Conservation (phyloP, 1,284 basidiomycete genomes). For the Microbotryum intermedium region DNA sequence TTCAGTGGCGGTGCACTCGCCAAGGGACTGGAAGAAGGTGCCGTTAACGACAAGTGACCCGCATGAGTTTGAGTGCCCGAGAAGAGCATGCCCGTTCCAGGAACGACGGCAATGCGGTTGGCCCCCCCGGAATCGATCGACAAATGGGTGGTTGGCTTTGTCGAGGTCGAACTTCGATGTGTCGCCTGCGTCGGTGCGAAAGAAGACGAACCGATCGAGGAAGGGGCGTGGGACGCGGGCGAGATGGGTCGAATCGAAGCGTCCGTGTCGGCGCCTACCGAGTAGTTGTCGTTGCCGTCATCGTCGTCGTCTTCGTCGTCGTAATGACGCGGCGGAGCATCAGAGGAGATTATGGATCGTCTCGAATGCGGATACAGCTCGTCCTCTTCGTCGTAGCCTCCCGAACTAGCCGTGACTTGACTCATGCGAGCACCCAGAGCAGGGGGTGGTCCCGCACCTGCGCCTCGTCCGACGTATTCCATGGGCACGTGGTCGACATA, state of each 20-base stretch:
- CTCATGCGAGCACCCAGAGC: not conserved
- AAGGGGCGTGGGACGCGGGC: slow-evolving; percentile 26
- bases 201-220: slow-evolving; percentile 17
- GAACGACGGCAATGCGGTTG: slow-evolving; percentile 46
- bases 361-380: not conserved
- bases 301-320: not conserved
- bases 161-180: slow-evolving; percentile 52
- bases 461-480: no score
- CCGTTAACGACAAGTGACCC: not conserved
- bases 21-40: slow-evolving; percentile 4
- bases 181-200: slow-evolving; percentile 26
- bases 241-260: slow-evolving; percentile 30
- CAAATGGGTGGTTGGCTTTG: slow-evolving; percentile 87
- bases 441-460: no score
- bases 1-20: slow-evolving; percentile 41
- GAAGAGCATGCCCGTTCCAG: slow-evolving; percentile 41
- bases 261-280: slow-evolving; percentile 29
- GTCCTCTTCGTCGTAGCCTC: not conserved
- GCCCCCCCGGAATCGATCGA: slow-evolving; percentile 75
- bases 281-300: not conserved
- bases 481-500: no score
- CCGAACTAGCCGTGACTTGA: not conserved
- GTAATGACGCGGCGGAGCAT: not conserved
- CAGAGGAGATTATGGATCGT: not conserved
- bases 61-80: slow-evolving; percentile 3